phyloP scores from a whole-genome alignment of 140 eudicot genomes.

The Stevia rebaudiana region DNA sequence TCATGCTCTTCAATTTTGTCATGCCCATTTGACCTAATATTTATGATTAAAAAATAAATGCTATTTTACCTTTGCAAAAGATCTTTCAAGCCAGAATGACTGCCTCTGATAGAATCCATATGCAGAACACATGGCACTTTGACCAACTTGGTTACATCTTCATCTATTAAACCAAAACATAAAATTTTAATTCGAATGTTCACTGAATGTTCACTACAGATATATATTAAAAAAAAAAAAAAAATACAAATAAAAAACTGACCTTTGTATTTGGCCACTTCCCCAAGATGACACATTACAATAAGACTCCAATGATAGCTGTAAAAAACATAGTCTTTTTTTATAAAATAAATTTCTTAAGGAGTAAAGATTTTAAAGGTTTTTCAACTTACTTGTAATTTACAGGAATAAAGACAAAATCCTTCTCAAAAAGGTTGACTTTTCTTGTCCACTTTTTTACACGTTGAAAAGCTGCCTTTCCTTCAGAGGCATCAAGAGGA shows the following conservation, averaged over 20 bases:
- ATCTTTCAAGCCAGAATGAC: constrained; percentile 62
- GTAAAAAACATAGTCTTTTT: constrained; percentile 11
- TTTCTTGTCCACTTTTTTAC: constrained; percentile 96
- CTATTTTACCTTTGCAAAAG: constrained; percentile 66
- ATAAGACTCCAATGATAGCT: constrained; percentile 97
- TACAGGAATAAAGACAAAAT: constrained; percentile 80
- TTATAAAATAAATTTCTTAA: not conserved
- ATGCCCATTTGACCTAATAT: not conserved
- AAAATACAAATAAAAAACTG: constrained; percentile 15
- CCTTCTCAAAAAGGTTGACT: constrained; percentile 82
- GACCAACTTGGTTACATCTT: constrained; percentile 27
- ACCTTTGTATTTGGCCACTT: constrained; percentile 59
- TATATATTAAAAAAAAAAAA: not conserved
- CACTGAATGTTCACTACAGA: not conserved
- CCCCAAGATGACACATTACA: constrained; percentile 84
- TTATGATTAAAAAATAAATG: not conserved
- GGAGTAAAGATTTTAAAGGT: not conserved
- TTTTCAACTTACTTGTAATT: constrained; percentile 66
- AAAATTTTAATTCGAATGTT: not conserved
- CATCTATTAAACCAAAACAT: constrained; percentile 35
- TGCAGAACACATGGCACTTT: constrained; percentile 89
- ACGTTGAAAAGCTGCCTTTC: constrained; percentile 89
- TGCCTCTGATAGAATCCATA: constrained; percentile 93
- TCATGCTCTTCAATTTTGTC: not conserved
- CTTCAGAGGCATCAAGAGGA: constrained; percentile 67